phyloP scores from a whole-genome alignment of 208 protist species.

The Trypanosoma avium region DNA sequence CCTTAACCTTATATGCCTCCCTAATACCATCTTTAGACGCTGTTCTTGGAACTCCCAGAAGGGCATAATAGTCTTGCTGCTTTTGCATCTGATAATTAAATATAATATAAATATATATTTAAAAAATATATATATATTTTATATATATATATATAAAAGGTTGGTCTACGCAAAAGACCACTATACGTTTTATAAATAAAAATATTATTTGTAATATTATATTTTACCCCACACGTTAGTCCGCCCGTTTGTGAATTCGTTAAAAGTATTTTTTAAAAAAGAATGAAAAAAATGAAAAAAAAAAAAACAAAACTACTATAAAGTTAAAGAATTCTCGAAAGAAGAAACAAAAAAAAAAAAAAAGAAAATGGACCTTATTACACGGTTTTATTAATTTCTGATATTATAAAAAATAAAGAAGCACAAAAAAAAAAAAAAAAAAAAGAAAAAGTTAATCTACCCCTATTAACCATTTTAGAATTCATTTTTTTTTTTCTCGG shows the following conservation, averaged over 20 bases:
- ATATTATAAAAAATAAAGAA: too few relatives aligned
- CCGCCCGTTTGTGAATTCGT: too few relatives aligned
- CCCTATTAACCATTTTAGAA: not conserved
- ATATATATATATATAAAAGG: not conserved
- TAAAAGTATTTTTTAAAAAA: too few relatives aligned
- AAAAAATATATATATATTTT: not conserved
- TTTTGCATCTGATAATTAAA: slow-evolving; percentile 8
- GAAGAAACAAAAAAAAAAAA: slow-evolving; percentile 12
- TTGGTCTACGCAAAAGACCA: too few relatives aligned
- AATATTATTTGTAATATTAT: too few relatives aligned
- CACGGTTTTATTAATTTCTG: too few relatives aligned
- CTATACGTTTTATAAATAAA: too few relatives aligned
- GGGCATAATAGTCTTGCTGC: slow-evolving; percentile 65
- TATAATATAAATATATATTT: slow-evolving; percentile 34
- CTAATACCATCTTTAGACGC: slow-evolving; percentile 80
- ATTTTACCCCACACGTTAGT: too few relatives aligned
- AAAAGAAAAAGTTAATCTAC: slow-evolving; percentile 2
- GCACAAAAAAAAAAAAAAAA: slow-evolving; percentile 10
- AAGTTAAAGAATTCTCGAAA: too few relatives aligned
- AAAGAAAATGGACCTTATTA: not conserved
- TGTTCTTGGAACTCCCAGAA: slow-evolving; percentile 67
- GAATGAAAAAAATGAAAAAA: too few relatives aligned
- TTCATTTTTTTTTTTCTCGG: too few relatives aligned
- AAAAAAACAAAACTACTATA: too few relatives aligned
- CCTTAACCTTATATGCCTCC: slow-evolving; percentile 82